phyloP scores from a whole-genome alignment of 352 stramenopile genomes.

The Stramenopiles sp. region DNA sequence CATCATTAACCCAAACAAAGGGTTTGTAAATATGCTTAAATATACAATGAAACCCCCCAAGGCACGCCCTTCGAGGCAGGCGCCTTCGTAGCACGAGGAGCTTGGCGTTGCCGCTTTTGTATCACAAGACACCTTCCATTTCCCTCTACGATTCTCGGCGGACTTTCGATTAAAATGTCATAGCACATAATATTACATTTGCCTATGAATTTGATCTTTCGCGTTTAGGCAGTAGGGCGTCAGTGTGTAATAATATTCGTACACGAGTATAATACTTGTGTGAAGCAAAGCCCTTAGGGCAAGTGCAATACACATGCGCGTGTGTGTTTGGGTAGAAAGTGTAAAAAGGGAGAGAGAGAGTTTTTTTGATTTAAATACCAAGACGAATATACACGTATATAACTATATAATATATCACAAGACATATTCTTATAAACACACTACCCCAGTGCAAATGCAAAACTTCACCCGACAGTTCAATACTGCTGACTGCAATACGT shows the following conservation, averaged over 20 bases:
- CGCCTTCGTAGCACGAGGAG: neutral
- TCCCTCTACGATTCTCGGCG: no score
- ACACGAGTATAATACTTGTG: neutral
- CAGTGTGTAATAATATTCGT: neutral
- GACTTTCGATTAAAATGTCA: no score
- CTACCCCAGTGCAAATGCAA: neutral
- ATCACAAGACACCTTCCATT: neutral
- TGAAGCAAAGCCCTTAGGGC: neutral
- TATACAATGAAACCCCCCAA: neutral
- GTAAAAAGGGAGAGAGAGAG: no score
- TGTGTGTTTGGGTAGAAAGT: neutral
- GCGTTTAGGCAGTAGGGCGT: no score
- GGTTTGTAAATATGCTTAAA: slow-evolving; percentile 8
- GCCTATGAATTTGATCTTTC: no score
- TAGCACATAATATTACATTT: no score
- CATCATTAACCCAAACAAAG: slow-evolving; percentile 10
- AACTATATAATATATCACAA: neutral
- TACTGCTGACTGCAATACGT: neutral
- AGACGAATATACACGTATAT: neutral
- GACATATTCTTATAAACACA: neutral
- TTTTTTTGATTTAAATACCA: neutral
- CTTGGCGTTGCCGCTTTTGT: neutral
- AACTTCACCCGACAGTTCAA: neutral
- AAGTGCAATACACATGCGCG: neutral
- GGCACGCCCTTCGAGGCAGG: neutral